Evolutionary conservation across 768 basidiomycete species (phyloP), one percentile per base, ranked within the genome.

Genomic region (Boletales sp.): DNA sequence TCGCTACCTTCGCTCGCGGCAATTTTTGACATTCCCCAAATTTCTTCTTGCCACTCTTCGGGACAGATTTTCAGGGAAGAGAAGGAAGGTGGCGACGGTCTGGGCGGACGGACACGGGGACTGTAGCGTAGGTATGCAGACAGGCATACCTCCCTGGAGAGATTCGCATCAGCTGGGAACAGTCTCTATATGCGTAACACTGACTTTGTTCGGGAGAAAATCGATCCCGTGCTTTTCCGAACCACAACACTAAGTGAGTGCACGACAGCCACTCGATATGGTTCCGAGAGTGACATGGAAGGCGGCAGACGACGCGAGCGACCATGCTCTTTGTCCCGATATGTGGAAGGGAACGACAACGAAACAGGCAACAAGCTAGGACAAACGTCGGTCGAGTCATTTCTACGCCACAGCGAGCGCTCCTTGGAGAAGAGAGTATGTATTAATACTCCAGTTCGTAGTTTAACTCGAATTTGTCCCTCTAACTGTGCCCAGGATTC

Each of bases 11-110:
- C 48, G 12, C 17, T 41, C 2, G 54, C 42, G 25, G 56, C 15
- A 5, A 13, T 17, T 43, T 57, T 51, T 17, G 54, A 51, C 51
- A 68, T 62, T 10, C 58, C 55, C 67, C 67, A 68, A 41, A 62
- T 60, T 13, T 70, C 62, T 45, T 68, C 64, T 41, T 59, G 62
- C 67, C 67, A 68, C 46, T 70, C 68, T 17, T 68, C 68, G 14
- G 68, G 67, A 32, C 40, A 55, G 11, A 51, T 34, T 49, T 68
- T 68, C 36, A 70, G 17, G 41, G 49, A 56, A 38, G 61, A 56
- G 28, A 65, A 63, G 37, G 55, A 53, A 5, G 46, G 44, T 2
- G 68, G 66, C 0, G 58, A 44, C 4, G 64, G 68, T 28, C 66
- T 52, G 32, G 67, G 65, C 21, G 68, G 68, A 38, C 68, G 68